Evolutionary conservation across 495 filamentous ascomycete genomes (phyloP).

Genomic region (Annulohypoxylon moriforme): DNA sequence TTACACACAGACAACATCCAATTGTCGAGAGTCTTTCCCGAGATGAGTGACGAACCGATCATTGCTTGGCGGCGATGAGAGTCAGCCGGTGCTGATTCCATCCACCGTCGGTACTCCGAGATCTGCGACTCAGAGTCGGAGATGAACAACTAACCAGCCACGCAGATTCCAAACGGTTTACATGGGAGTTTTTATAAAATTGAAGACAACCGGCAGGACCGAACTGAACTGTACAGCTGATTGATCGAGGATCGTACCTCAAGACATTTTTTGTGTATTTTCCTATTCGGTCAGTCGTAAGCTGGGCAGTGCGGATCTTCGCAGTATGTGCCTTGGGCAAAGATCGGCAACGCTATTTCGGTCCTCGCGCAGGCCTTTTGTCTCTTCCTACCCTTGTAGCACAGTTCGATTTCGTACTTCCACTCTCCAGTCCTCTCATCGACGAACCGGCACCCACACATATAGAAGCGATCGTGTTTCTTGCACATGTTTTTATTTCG

Average conservation of each 20-base stretch:
- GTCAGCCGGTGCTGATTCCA: slow-evolving; percentile 1
- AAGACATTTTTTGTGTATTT: not conserved
- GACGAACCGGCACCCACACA: slow-evolving; percentile 38
- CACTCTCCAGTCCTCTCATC: slow-evolving; percentile 32
- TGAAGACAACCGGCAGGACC: slow-evolving; percentile 8
- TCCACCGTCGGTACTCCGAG: not conserved
- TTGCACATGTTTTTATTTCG: slow-evolving; percentile 36
- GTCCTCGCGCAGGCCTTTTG: slow-evolving; percentile 25
- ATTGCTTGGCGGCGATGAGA: not conserved
- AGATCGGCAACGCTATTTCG: slow-evolving; percentile 41
- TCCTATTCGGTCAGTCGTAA: slow-evolving; percentile 17
- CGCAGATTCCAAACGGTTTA: not conserved
- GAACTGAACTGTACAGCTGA: slow-evolving; percentile 1
- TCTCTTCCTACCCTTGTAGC: slow-evolving; percentile 26
- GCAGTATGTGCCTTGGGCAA: slow-evolving; percentile 37
- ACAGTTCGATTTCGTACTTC: slow-evolving; percentile 36
- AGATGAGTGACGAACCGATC: not conserved
- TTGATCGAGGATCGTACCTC: not conserved
- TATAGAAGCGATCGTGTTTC: slow-evolving; percentile 35
- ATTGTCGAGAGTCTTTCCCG: not conserved
- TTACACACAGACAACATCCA: not conserved
- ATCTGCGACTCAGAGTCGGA: not conserved
- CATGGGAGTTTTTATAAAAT: not conserved
- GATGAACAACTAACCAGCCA: slow-evolving; percentile 11
- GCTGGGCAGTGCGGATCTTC: slow-evolving; percentile 42